Evolutionary conservation across 768 basidiomycete genomes (phyloP).

Genomic region (Strobilomyces dryophilus): DNA sequence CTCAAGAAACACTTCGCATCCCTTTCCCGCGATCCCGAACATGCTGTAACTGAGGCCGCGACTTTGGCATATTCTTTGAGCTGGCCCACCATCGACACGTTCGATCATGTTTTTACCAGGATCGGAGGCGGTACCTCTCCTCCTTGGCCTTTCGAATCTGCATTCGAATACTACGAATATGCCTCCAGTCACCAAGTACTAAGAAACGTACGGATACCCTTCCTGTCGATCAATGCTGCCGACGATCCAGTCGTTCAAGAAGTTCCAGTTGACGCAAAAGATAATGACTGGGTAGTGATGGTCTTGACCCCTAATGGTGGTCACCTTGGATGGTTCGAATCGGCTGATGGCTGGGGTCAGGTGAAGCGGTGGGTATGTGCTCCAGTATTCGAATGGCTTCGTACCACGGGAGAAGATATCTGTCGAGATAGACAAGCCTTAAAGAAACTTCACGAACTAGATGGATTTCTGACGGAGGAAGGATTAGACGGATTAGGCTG

Average conservation of each 20-base stretch:
- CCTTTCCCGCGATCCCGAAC: slow-evolving; percentile 49
- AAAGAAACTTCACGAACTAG: slow-evolving; percentile 41
- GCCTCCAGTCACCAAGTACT: slow-evolving; percentile 61
- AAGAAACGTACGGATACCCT: slow-evolving; percentile 60
- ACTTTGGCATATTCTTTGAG: slow-evolving; percentile 43
- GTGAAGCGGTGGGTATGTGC: slow-evolving; percentile 59
- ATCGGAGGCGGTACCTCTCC: slow-evolving; percentile 66
- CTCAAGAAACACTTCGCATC: slow-evolving; percentile 47
- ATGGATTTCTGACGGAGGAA: slow-evolving; percentile 60
- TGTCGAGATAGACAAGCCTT: slow-evolving; percentile 33
- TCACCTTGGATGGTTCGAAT: slow-evolving; percentile 82
- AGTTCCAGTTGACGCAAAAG: slow-evolving; percentile 53
- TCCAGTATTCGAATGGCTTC: slow-evolving; percentile 72
- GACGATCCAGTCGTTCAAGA: slow-evolving; percentile 75
- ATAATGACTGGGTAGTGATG: slow-evolving; percentile 53
- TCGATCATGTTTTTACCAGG: slow-evolving; percentile 63
- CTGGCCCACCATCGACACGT: slow-evolving; percentile 50
- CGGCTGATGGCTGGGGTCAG: slow-evolving; percentile 32
- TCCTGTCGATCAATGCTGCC: slow-evolving; percentile 67
- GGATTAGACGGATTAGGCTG: slow-evolving; percentile 55
- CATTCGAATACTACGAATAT: slow-evolving; percentile 45
- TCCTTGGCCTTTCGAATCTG: slow-evolving; percentile 44
- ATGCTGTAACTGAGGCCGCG: slow-evolving; percentile 46
- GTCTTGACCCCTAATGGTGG: slow-evolving; percentile 63
- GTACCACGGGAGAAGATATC: slow-evolving; percentile 51